A percentile compares a stretch with the other conserved stretches of the same genome.
These are phyloP conservation scores for Amylocystis lapponica DNA, from an alignment of 768 basidiomycete species.

Conservation along the genomic window DNA sequence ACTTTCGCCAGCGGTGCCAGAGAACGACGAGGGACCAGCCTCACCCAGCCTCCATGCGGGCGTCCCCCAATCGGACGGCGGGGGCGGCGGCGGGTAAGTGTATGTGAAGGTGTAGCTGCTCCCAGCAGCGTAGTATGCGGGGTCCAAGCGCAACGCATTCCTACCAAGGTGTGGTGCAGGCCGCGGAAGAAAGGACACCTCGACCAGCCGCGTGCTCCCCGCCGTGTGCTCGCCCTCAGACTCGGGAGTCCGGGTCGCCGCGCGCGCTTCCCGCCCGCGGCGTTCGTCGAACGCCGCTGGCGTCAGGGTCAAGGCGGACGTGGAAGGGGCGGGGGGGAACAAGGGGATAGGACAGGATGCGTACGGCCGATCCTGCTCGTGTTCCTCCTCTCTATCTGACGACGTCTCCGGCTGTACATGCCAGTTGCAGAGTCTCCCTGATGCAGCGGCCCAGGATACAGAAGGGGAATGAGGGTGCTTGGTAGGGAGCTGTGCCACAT, in stretches of 20 bases:
- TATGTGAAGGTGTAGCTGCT: no score
- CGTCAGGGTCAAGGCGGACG: not conserved
- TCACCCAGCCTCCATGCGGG: no score
- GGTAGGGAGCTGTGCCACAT: slow-evolving; percentile 43
- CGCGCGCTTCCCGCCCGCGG: not conserved
- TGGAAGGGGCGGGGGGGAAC: not conserved
- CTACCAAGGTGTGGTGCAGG: no score
- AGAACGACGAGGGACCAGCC: no score
- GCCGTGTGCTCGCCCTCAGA: no score
- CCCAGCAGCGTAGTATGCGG: no score
- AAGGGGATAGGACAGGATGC: not conserved
- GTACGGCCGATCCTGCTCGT: not conserved
- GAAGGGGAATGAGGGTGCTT: slow-evolving; percentile 43
- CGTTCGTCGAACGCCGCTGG: not conserved
- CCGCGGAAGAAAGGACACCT: no score
- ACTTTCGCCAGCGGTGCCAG: no score
- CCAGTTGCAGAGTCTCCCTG: not conserved
- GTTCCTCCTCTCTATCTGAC: not conserved
- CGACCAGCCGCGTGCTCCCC: no score
- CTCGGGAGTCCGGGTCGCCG: not conserved
- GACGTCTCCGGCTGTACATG: not conserved
- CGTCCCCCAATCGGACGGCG: no score
- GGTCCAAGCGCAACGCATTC: no score
- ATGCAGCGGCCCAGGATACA: slow-evolving; percentile 13
- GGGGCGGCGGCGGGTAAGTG: no score